A percentile compares a stretch with the other conserved stretches of the same genome.
phyloP scores from a whole-genome alignment of 2,329 filamentous ascomycete genomes.

The Aciculosporium take region DNA sequence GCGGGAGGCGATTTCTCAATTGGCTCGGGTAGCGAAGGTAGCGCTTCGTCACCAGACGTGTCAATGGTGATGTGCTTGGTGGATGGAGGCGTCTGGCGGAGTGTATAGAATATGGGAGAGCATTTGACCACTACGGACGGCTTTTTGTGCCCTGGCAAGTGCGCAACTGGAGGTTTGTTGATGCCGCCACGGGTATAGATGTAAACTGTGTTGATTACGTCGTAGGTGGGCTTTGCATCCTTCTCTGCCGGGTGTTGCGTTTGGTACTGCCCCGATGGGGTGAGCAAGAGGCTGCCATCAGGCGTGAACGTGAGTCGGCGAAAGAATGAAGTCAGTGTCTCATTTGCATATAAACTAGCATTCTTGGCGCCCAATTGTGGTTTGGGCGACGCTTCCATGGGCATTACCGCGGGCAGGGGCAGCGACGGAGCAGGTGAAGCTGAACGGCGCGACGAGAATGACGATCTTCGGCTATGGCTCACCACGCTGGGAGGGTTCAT shows the following conservation, averaged over 20 bases:
- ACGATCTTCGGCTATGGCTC: conserved; percentile 86
- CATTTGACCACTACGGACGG: conserved; percentile 92
- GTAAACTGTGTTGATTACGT: conserved; percentile 93
- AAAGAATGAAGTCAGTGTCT: conserved; percentile 95
- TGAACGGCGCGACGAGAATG: conserved; percentile 77
- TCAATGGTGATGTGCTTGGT: conserved; percentile 92
- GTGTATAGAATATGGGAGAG: conserved; percentile 76
- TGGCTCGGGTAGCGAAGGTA: conserved; percentile 73
- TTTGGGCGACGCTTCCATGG: conserved; percentile 78
- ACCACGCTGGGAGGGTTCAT: conserved; percentile 92
- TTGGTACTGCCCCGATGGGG: conserved; percentile 90
- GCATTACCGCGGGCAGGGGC: conserved; percentile 89
- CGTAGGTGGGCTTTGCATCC: conserved; percentile 62
- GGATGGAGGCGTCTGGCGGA: conserved; percentile 51
- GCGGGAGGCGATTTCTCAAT: conserved; percentile 46
- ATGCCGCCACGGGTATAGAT: conserved; percentile 94
- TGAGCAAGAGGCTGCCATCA: conserved; percentile 85
- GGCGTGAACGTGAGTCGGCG: conserved; percentile 85
- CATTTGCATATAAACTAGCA: conserved; percentile 84
- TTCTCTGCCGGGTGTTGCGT: conserved; percentile 52
- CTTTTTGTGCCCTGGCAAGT: conserved; percentile 94
- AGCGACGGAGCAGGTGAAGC: conserved; percentile 87
- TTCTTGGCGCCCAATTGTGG: conserved; percentile 64
- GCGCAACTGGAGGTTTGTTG: conserved; percentile 89
- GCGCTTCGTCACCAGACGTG: conserved; percentile 73